Percentiles rank a stretch among this genome's conserved stretches.
phyloP scores from a whole-genome alignment of 2,329 filamentous ascomycete species.

The Harringtonia lauricola region DNA sequence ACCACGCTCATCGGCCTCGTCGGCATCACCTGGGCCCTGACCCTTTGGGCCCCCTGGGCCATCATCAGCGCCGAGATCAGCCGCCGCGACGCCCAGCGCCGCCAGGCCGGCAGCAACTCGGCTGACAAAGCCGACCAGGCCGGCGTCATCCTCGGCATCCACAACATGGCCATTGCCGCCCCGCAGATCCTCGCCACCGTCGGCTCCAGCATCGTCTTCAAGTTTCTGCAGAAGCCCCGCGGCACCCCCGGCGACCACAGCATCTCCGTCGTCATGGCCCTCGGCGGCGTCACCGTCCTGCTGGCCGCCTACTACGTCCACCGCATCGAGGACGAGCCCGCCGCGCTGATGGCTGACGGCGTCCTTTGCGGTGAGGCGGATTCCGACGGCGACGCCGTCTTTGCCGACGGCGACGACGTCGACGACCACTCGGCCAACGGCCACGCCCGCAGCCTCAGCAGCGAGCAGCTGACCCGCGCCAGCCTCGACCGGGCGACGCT shows the following conservation, averaged over 20 bases:
- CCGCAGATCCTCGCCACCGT: slow-evolving; percentile 88
- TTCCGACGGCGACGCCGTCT: background rate
- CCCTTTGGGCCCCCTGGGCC: slow-evolving; percentile 89
- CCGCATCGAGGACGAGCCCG: slow-evolving; percentile 51
- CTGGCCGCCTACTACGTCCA: slow-evolving; percentile 64
- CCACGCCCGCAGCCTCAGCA: slow-evolving; percentile 25
- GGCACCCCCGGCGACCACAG: slow-evolving; percentile 77
- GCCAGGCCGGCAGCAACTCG: slow-evolving; percentile 28
- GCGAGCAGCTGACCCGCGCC: slow-evolving; percentile 28
- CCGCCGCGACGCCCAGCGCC: slow-evolving; percentile 55
- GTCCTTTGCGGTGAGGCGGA: slow-evolving; percentile 18
- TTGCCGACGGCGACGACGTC: slow-evolving; percentile 20
- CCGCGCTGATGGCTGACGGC: slow-evolving; percentile 27
- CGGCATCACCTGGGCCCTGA: slow-evolving; percentile 85
- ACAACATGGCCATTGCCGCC: slow-evolving; percentile 88
- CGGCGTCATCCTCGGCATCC: slow-evolving; percentile 84
- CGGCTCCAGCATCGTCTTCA: slow-evolving; percentile 75
- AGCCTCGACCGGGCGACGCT: slow-evolving; percentile 34
- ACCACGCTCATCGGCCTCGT: slow-evolving; percentile 71
- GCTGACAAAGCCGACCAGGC: slow-evolving; percentile 56
- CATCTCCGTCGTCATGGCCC: slow-evolving; percentile 74
- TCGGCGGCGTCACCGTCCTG: slow-evolving; percentile 71
- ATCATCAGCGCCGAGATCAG: slow-evolving; percentile 90
- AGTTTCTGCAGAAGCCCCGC: slow-evolving; percentile 74
- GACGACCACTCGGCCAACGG: background rate